These are phyloP conservation scores for Uronychia binucleata DNA, from an alignment of 73 alveolate species.

Conservation along the genomic window DNA sequence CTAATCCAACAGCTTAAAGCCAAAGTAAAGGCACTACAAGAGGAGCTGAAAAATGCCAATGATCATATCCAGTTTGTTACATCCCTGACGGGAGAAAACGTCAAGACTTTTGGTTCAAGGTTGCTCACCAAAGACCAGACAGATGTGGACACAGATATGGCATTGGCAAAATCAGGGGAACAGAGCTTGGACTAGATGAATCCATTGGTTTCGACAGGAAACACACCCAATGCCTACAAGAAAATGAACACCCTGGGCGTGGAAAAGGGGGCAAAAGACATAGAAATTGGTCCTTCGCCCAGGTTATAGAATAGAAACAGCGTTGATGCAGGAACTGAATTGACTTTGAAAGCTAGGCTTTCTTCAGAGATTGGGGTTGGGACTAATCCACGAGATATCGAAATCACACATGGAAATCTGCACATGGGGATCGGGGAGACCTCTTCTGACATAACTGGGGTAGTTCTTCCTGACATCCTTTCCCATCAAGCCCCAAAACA, in stretches of 20 bases:
- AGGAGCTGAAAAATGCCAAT: constrained; percentile 59
- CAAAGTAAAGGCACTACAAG: constrained; percentile 36
- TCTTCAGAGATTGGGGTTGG: too few species aligned
- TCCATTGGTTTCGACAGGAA: neutral
- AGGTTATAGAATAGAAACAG: too few species aligned
- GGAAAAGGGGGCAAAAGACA: too few species aligned
- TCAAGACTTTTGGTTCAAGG: constrained; percentile 40
- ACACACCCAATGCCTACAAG: neutral
- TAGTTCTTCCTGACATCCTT: neutral
- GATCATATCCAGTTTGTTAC: constrained; percentile 61
- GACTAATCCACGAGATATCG: too few species aligned
- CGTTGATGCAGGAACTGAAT: too few species aligned
- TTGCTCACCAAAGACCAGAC: constrained; percentile 6
- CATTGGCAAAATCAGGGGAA: too few species aligned
- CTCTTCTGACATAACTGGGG: too few species aligned
- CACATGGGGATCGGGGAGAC: too few species aligned
- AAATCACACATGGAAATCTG: too few species aligned
- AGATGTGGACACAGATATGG: too few species aligned
- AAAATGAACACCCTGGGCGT: neutral
- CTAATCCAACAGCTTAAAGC: constrained; percentile 67
- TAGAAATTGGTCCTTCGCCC: too few species aligned
- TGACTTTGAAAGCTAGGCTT: too few species aligned
- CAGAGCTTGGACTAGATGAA: neutral
- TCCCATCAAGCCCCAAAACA: constrained; percentile 4
- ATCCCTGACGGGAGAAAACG: constrained; percentile 27